Evolutionary conservation across 345 rosid species (phyloP), one percentile per base, ranked within the genome.

Genomic region (Corymbia maculata): DNA sequence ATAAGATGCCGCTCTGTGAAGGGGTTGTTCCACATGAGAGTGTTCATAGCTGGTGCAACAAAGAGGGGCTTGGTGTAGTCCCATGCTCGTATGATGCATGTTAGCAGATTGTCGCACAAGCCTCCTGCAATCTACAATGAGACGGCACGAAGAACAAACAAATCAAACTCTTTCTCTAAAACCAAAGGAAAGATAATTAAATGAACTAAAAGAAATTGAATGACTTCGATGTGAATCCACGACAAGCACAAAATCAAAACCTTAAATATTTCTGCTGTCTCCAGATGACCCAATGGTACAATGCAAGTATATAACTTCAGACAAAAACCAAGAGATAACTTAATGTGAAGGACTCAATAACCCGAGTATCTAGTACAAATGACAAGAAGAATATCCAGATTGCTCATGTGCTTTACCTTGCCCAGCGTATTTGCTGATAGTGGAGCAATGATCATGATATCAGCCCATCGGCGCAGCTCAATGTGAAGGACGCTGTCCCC

Each of bases 401-500:
- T 42, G 44, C 86, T 36, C 13, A 15, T 88, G 36, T 55, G 87
- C 45, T 55, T 86, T 91, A 95, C 99, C 97, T 98, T 98, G 89
- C 95, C 99, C 87, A 98, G 94, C 13, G 99, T 97, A 94, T 98
- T 97, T 7, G 99, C 98, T 36, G 99, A 98, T 79, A 98, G 91
- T 10, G 99, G 99, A 86, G 99, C 99, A 88, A 97, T 93, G 89
- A 96, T 97, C 93, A 97, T 91, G 89, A 98, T 92, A 93, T 98
- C 99, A 90, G 99, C 99, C 99, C 98, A 98, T 55, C 95, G 92
- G 85, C 97, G 91, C 80, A 98, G 97, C 89, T 98, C 98, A 87
- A 98, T 96, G 91, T 97, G 99, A 89, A 97, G 98, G 51, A 98
- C 98, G 14, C 88, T 93, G 88, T 98, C 99, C 86, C 99, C 99